phyloP scores from a whole-genome alignment of 192 early-diverging fungal genomes.

The Mortierella alpina region DNA sequence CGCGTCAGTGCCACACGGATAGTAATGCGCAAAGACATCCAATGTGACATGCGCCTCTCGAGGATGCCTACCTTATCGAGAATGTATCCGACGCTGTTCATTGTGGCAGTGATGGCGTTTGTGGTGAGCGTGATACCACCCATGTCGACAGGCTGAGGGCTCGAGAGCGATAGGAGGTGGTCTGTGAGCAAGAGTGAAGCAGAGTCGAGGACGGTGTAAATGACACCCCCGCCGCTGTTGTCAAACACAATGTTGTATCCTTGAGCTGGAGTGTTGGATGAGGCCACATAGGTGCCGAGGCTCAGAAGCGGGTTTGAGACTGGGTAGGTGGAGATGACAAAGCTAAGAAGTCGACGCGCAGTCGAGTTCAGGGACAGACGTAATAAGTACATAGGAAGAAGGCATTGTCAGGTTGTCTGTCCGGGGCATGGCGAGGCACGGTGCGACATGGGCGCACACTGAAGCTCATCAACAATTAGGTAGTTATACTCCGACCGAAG shows the following conservation, averaged over 20 bases:
- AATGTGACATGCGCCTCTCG: background rate
- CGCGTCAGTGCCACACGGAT: background rate
- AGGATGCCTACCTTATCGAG: constrained; percentile 25
- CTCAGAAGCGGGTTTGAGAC: constrained; percentile 11
- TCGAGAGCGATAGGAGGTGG: constrained; percentile 17
- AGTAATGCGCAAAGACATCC: background rate
- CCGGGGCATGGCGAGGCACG: too few relatives aligned
- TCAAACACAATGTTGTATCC: constrained; percentile 46
- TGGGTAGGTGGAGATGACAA: constrained; percentile 20
- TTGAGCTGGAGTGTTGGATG: constrained; percentile 31
- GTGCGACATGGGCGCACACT: too few relatives aligned
- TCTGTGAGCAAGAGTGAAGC: constrained; percentile 4
- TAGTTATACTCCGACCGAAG: too few relatives aligned
- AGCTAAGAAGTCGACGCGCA: background rate
- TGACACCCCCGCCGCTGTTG: constrained; percentile 1
- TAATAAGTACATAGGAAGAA: background rate
- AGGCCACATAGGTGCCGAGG: constrained; percentile 30
- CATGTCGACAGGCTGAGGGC: constrained; percentile 34
- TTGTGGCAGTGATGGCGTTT: constrained; percentile 31
- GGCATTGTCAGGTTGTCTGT: too few relatives aligned
- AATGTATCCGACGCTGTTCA: constrained; percentile 31
- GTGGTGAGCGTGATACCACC: constrained; percentile 22
- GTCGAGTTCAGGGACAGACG: background rate
- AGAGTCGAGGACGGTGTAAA: constrained; percentile 13
- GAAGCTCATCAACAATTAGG: too few relatives aligned